Evolutionary conservation across 805 yeast genomes (phyloP).

Genomic region (Alloascoidea africana): DNA sequence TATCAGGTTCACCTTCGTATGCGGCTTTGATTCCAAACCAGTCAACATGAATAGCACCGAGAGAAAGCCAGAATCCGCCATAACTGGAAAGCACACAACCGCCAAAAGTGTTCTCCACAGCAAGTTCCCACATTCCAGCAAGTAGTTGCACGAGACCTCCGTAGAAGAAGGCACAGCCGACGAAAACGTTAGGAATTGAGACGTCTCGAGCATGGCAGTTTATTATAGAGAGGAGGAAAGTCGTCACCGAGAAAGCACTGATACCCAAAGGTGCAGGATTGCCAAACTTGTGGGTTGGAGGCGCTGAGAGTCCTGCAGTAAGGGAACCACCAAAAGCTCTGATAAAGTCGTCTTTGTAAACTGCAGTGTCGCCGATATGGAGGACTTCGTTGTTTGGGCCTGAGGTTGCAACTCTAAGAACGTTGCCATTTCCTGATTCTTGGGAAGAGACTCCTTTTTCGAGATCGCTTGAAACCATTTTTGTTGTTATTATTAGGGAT

Average conservation of each 20-base stretch:
- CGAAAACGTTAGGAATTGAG: constrained; percentile 32
- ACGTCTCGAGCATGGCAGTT: constrained; percentile 48
- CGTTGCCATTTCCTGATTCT: too few relatives aligned
- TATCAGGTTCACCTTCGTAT: constrained; percentile 21
- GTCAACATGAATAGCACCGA: constrained; percentile 38
- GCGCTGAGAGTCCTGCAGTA: constrained; percentile 27
- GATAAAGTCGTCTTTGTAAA: constrained; percentile 38
- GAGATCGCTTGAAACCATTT: too few relatives aligned
- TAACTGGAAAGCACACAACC: constrained; percentile 26
- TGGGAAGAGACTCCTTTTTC: too few relatives aligned
- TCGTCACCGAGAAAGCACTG: constrained; percentile 54
- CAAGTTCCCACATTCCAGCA: constrained; percentile 57
- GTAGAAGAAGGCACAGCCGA: constrained; percentile 46
- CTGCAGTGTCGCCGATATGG: constrained; percentile 24
- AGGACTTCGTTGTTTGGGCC: constrained; percentile 13
- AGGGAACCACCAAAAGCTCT: constrained; percentile 48
- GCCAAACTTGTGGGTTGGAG: constrained; percentile 38
- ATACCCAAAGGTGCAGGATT: constrained; percentile 70
- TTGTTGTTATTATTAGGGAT: too few relatives aligned
- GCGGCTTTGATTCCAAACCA: constrained; percentile 33
- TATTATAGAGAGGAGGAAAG: constrained; percentile 39
- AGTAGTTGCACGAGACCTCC: constrained; percentile 46
- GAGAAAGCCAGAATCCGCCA: constrained; percentile 56
- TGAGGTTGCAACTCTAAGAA: constrained; percentile 11
- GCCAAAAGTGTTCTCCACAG: constrained; percentile 52